Evolutionary conservation across 345 rosid species (phyloP), one percentile per base, ranked within the genome.

Genomic region (Odontarrhena argentea): DNA sequence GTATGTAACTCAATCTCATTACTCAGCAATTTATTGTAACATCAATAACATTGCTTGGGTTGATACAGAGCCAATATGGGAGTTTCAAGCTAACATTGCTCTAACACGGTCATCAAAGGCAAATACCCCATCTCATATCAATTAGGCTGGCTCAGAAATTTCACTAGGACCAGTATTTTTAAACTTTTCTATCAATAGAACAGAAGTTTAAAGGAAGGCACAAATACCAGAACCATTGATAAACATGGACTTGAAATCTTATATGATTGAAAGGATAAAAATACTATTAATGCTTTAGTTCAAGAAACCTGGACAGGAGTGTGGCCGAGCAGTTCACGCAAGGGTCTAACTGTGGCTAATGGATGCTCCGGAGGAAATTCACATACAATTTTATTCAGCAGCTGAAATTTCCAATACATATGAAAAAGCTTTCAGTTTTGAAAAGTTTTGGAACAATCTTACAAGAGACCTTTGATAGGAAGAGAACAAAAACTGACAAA

Each of bases 321-420:
- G 77, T 90, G 98, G 56, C 98, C 98, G 60, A 93, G 97, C 58
- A 90, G 78, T 77, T 93, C 98, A 9, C 94, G 96, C 65, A 93
- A 79, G 60, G 98, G 98, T 81, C 90, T 83, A 64, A 76, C 82
- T 59, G 64, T 88, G 67, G 98, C 80, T 65, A 93, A 74, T 0
- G 98, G 98, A 69, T 93, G 97, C 59, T 93, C 98, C 18, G 97
- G 92, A 24, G 98, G 97, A 76, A 93, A 88, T 82, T 93, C 98
- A 0, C 98, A 93, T 2, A 90, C 94, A 66, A 93, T 93, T 88
- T 93, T 96, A 73, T 93, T 93, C 65, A 93, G 82, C 82, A 93
- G 73, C 97, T 90, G 84, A 81, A 78, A 49, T 46, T 44, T 68
- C 9, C 26, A 67, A 6, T 28, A 32, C 45, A 58, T 22, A 36